Base-by-base conservation (phyloP, 306 rosid species). In the Oxytropis ochrocephala region DNA sequence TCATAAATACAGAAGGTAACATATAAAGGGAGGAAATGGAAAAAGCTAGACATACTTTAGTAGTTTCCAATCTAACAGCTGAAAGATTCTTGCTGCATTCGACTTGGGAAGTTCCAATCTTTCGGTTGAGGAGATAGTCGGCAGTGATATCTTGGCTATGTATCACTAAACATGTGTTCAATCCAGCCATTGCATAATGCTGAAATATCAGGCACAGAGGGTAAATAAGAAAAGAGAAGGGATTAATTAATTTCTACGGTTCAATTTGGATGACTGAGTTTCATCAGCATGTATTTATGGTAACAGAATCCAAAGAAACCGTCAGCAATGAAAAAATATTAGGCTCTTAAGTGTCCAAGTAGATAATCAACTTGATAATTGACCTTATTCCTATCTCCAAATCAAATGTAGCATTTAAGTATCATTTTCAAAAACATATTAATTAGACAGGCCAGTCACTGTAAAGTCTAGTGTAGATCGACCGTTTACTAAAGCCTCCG, bases 31-130 rank as follows among this genome's bases (percentile, higher is more conserved):
- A 69, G 54, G 72, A 58, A 69, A 68, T 32, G 67, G 68, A 27
- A 16, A 65, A 60, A 8, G 54, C 0, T 10, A 55, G 59, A 84
- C 91, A 41, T 80, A 94, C 98, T 85, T 85, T 83, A 58, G 96
- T 88, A 75, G 96, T 94, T 80, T 94, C 92, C 83, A 94, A 84
- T 91, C 97, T 88, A 79, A 94, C 83, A 67, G 90, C 97, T 2
- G 96, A 88, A 70, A 90, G 97, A 81, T 94, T 90, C 72, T 52
- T 66, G 63, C 65, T 43, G 89, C 97, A 93, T 46, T 10, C 16
- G 6, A 84, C 78, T n/a, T 80, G 85, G 64, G 96, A 80, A 69
- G 73, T 81, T 82, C 98, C 96, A 66, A 93, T 93, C 79, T 93
- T 90, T 75, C 94, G 84, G 64, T 84, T 76, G 18, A 93, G 87